A percentile compares a stretch with the other conserved stretches of the same genome.
Evolutionary conservation across 208 protist species (phyloP).

Genomic region (Crithidia brevicula): DNA sequence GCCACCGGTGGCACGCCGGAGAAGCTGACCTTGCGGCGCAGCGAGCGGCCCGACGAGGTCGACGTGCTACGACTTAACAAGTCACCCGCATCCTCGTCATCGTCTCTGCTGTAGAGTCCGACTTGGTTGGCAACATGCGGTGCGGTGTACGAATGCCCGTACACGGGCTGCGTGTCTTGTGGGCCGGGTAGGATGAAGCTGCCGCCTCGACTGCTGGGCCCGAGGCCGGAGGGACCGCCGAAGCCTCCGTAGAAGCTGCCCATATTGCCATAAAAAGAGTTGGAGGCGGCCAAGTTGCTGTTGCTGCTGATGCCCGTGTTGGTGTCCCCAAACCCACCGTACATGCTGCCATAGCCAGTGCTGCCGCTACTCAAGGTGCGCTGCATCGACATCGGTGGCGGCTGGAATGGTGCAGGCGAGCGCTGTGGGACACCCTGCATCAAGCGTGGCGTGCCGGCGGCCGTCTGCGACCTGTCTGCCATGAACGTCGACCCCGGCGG

Average conservation of each 20-base stretch:
- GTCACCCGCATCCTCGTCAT: background rate
- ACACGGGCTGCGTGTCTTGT: background rate
- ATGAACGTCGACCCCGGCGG: background rate
- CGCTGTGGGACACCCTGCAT: background rate
- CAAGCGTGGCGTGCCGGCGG: background rate
- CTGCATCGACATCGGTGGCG: background rate
- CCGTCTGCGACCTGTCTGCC: background rate
- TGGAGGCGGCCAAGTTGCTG: background rate
- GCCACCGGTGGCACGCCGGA: slow-evolving; percentile 4
- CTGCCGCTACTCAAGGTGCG: slow-evolving; percentile 14
- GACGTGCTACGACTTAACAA: background rate
- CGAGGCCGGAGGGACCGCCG: background rate
- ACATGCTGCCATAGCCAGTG: slow-evolving; percentile 15
- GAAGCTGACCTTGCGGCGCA: slow-evolving; percentile 6
- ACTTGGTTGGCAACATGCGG: no score
- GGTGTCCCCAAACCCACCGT: slow-evolving; percentile 8
- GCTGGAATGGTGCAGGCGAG: background rate
- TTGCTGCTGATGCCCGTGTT: background rate
- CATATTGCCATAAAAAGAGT: slow-evolving; percentile 16
- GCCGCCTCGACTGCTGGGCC: background rate
- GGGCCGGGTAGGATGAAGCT: background rate
- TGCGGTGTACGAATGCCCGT: background rate
- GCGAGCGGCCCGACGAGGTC: background rate
- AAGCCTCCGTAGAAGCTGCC: slow-evolving; percentile 17
- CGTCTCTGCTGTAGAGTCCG: background rate